A percentile compares a stretch with the other conserved stretches of the same genome.
phyloP scores from a whole-genome alignment of 495 filamentous ascomycete genomes.

The Podospora comata region DNA sequence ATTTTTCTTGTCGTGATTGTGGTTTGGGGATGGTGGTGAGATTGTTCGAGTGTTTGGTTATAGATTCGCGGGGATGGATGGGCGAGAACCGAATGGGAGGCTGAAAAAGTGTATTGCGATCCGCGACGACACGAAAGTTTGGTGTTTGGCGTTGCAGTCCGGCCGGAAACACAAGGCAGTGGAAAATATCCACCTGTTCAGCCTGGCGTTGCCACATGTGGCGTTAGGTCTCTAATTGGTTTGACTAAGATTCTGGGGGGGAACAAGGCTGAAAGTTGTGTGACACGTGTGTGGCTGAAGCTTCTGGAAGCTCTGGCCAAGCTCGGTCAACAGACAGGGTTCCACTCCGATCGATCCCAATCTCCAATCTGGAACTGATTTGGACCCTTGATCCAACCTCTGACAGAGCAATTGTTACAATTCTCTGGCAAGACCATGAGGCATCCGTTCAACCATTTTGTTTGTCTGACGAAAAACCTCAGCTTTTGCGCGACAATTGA shows the following conservation, averaged over 20 bases:
- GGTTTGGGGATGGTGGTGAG: not conserved
- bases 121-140: slow-evolving; percentile 4
- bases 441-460: not conserved
- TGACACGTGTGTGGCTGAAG: slow-evolving; percentile 26
- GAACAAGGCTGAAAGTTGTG: slow-evolving; percentile 15
- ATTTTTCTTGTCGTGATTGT: not conserved
- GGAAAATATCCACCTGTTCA: not conserved
- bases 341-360: not conserved
- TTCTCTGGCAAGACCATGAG: not conserved
- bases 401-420: not conserved
- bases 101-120: not conserved
- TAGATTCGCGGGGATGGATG: slow-evolving; percentile 6
- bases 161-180: not conserved
- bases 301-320: slow-evolving; percentile 16
- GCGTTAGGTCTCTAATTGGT: not conserved
- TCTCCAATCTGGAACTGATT: not conserved
- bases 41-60: not conserved
- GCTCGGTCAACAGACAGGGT: not conserved
- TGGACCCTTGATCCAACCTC: not conserved
- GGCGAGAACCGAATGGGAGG: not conserved
- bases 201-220: slow-evolving; percentile 8
- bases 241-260: not conserved
- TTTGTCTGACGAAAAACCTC: not conserved
- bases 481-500: not conserved
- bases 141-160: slow-evolving; percentile 5